Evolutionary conservation across 805 yeast species (phyloP).

Genomic region (Candida namnaoensis): DNA sequence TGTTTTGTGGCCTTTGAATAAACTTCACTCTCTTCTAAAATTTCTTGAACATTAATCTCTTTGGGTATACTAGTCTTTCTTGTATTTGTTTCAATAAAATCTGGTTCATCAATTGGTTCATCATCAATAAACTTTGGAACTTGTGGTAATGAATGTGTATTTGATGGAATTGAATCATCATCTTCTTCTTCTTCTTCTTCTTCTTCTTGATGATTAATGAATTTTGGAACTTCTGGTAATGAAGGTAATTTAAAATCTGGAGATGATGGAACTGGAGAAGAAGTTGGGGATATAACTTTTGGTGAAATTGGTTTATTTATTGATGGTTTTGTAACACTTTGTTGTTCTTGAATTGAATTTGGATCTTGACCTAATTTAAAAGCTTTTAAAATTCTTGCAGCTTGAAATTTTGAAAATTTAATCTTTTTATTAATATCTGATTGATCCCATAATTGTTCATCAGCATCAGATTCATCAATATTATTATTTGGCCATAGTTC

Average conservation of each 20-base stretch:
- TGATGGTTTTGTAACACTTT: background rate
- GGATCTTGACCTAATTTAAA: constrained; percentile 45
- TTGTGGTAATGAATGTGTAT: too few relatives aligned
- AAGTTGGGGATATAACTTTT: too few relatives aligned
- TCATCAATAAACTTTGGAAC: too few relatives aligned
- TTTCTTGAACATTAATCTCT: constrained; percentile 27
- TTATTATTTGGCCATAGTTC: constrained; percentile 29
- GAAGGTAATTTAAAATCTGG: constrained; percentile 1
- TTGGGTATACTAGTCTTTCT: background rate
- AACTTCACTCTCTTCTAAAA: constrained; percentile 46
- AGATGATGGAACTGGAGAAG: too few relatives aligned
- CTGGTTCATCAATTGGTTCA: too few relatives aligned
- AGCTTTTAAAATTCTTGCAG: constrained; percentile 46
- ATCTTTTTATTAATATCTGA: constrained; percentile 24
- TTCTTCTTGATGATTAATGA: too few relatives aligned
- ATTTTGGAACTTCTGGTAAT: background rate
- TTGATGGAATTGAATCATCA: too few relatives aligned
- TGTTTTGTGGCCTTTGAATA: constrained; percentile 56
- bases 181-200: too few relatives aligned
- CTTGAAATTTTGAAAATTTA: constrained; percentile 57
- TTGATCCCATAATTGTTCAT: constrained; percentile 8
- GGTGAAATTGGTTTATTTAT: too few relatives aligned
- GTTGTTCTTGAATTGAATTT: constrained; percentile 17
- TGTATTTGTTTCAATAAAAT: background rate
- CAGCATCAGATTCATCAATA: constrained; percentile 12